Conservation (phyloP, 1,139 yeast genomes). For the Hansenula anomala region DNA sequence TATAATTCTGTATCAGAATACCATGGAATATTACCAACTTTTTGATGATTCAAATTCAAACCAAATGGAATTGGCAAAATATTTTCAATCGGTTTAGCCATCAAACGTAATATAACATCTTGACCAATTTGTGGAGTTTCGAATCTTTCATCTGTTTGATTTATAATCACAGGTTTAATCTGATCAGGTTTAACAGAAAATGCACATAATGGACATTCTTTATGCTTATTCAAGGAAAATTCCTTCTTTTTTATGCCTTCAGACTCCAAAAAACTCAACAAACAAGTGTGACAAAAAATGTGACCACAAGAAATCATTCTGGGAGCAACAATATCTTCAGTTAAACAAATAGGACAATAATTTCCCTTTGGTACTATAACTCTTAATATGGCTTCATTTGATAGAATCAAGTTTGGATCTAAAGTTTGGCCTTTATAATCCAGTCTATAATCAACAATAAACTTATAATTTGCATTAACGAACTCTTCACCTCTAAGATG, state of each 20-base stretch:
- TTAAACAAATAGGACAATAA: conserved; percentile 87
- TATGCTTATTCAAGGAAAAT: conserved; percentile 39
- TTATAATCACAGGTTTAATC: conserved; percentile 66
- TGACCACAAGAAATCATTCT: conserved; percentile 96
- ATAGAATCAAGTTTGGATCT: conserved; percentile 75
- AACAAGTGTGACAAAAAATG: conserved; percentile 78
- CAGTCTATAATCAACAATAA: conserved; percentile 63
- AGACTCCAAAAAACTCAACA: conserved; percentile 65
- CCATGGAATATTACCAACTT: conserved; percentile 38
- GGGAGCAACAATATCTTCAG: conserved; percentile 84
- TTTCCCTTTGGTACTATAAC: conserved; percentile 71
- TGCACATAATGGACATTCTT: conserved; percentile 85
- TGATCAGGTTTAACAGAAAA: conserved; percentile 55
- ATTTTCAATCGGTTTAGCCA: conserved; percentile 62
- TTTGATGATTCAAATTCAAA: conserved; percentile 27
- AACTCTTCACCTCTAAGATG: conserved; percentile 66
- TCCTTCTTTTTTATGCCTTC: conserved; percentile 34
- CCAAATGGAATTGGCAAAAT: conserved; percentile 60
- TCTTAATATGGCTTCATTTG: conserved; percentile 57
- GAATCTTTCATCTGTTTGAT: conserved; percentile 45
- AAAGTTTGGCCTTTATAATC: conserved; percentile 51
- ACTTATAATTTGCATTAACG: conserved; percentile 81
- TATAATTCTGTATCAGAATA: conserved; percentile 30
- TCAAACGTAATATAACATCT: conserved; percentile 59
- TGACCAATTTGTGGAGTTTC: conserved; percentile 60